Base-by-base conservation (phyloP, 2,329 filamentous ascomycete genomes). In the Beauveria caledonica region DNA sequence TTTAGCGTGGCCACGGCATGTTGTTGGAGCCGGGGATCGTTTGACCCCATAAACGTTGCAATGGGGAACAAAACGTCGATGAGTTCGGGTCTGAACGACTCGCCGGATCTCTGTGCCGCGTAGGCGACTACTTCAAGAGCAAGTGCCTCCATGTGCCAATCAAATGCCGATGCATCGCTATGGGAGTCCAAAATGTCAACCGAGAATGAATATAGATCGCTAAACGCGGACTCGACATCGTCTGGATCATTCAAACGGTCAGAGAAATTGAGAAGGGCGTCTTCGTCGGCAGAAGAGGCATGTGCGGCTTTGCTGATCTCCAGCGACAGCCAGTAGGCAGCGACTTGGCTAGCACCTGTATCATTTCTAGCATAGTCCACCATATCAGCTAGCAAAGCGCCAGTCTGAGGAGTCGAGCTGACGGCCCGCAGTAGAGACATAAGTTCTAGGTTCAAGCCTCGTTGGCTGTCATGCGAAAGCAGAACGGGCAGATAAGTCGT, bases 1-100 rank as follows among this genome's bases (percentile, higher is more conserved):
- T 97, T 94, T 15, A 99, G 79, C 40, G 89, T 89, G 4, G 86
- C 84, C 64, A 97, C 88, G 5, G 93, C 90, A 71, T 97, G 92
- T 36, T 84, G 82, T 65, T 92, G 88, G 17, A 99, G 77, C 27
- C 79, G 78, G 0, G 80, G 73, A 40, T 86, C 84, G 1, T 80
- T 77, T 3, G 91, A 92, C 4, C 91, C 92, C 17, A 99, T 77
- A 55, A 92, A 84, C n/a, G 94, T 90, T 0, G 95, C 83, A n/a
- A 96, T 80, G 0, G 94, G 92, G 71, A 96, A 99, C 13, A 99
- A 77, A 0, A 92, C 86, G 66, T 99, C 94, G 55, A 97, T 90
- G 10, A 99, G 80, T 69, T 97, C 93, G 3, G 86, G 83, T 3
- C 89, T 85, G 71, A 97, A 99, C 0, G 83, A 82, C 56, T 80